Percentiles rank a stretch among this genome's conserved stretches.
phyloP scores from a whole-genome alignment of 2,329 filamentous ascomycete species.

The Neonectria sp. region DNA sequence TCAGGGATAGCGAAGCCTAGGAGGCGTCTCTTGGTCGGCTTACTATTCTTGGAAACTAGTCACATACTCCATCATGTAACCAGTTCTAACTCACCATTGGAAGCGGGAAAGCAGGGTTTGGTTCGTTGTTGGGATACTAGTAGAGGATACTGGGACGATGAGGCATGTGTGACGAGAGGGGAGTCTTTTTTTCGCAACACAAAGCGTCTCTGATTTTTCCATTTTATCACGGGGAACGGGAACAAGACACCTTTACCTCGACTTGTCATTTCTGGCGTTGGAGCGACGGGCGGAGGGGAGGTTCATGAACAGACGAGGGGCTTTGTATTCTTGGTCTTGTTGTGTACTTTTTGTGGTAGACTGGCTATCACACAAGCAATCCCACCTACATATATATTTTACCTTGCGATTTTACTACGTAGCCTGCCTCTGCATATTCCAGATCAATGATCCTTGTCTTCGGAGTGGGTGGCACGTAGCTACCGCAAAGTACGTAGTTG shows the following conservation, averaged over 20 bases:
- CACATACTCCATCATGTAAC: slow-evolving; percentile 2
- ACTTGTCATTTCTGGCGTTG: slow-evolving; percentile 28
- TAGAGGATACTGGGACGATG: slow-evolving; percentile 19
- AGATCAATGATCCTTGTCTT: background rate
- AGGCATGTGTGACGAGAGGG: slow-evolving; percentile 7
- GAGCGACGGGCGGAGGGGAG: slow-evolving; percentile 13
- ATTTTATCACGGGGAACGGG: slow-evolving; percentile 11
- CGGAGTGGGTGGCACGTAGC: background rate
- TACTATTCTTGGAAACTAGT: slow-evolving; percentile 26
- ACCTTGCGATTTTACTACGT: slow-evolving; percentile 5
- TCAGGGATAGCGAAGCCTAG: slow-evolving; percentile 36
- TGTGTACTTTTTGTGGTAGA: slow-evolving; percentile 24
- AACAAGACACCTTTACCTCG: slow-evolving; percentile 12
- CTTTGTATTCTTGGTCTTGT: slow-evolving; percentile 14
- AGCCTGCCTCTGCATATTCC: background rate
- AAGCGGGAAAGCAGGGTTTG: slow-evolving; percentile 14
- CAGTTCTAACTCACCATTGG: slow-evolving; percentile 8
- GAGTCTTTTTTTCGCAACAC: slow-evolving; percentile 12
- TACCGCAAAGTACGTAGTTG: background rate
- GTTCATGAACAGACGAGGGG: slow-evolving; percentile 25
- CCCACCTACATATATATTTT: slow-evolving; percentile 22
- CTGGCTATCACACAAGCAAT: slow-evolving; percentile 27
- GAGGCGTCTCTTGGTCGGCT: slow-evolving; percentile 1
- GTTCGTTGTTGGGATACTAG: slow-evolving; percentile 23
- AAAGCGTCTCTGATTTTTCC: slow-evolving; percentile 10